Base-by-base conservation (phyloP, 169 alveolate genomes). In the Plasmodium chabaudi region DNA sequence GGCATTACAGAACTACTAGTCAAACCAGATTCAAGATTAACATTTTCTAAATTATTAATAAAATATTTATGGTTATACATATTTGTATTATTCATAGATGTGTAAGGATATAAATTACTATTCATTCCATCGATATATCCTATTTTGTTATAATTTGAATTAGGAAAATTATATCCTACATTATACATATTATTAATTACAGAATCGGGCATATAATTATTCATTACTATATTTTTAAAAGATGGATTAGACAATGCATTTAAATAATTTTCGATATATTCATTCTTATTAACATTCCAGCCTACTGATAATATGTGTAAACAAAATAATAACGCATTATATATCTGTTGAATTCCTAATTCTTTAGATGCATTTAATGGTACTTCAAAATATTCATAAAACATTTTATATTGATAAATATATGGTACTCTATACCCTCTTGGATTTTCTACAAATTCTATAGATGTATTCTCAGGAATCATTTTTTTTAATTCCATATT, bases 301-400 rank as follows among this genome's bases (percentile, higher is more conserved):
- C 90, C 90, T 49, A 82, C 90, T 2, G 90, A 68, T 51, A 82
- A 67, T 53, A 82, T 82, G 47, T 82, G 90, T 59, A 82, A 67
- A 53, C 84, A 82, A 59, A 82, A 82, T 60, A 82, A 64, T 15
- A 47, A n/a, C 6, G 90, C 90, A 68, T 25, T 65, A 59, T 82
- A 82, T 15, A 19, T 67, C 46, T 82, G 90, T 49, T 82, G 71
- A 9, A 67, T 53, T 46, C 65, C 82, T 53, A 67, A 82, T 51
- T 67, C 70, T 13, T 65, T 65, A 19, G 42, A 15, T 39, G 90
- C 4, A 82, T 82, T 82, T 67, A 65, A 46, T 10, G 90, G 90
- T 0, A 82, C 72, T 47, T 82, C 90, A 27, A 82, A 82, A 67
- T 82, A 71, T 70, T 82, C 90, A 67, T 82, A 82, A 82, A 51